Evolutionary conservation across 257 asterid genomes (phyloP).

Genomic region (Parsonsia alboflavescens): DNA sequence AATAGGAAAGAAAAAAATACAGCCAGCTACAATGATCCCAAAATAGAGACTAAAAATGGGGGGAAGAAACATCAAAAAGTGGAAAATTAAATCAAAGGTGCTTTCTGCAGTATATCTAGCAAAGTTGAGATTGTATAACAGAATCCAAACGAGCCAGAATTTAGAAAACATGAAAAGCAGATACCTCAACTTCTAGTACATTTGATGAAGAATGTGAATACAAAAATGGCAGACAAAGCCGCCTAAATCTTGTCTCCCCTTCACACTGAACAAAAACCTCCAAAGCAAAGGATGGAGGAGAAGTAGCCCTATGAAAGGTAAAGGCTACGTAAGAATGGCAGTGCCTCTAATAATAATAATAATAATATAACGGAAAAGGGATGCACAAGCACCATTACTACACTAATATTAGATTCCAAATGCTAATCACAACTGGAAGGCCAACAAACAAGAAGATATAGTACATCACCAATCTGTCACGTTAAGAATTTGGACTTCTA

Average conservation of each 20-base stretch:
- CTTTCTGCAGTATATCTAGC: not conserved
- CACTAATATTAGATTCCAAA: not conserved
- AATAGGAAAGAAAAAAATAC: not conserved
- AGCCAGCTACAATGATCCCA: constrained; percentile 2
- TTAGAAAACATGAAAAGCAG: not conserved
- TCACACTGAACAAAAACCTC: constrained; percentile 93
- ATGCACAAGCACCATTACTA: not conserved
- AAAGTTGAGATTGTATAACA: not conserved
- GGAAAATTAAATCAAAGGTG: not conserved
- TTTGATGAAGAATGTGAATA: constrained; percentile 94
- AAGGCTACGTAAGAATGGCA: constrained; percentile 19
- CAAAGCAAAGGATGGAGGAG: constrained; percentile 85
- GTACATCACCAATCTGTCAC: not conserved
- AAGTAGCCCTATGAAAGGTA: constrained; percentile 62
- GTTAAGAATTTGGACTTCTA: not conserved
- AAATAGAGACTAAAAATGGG: not conserved
- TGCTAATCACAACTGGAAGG: not conserved
- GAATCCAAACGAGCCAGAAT: not conserved
- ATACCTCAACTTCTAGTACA: constrained; percentile 93
- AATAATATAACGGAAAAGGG: not conserved
- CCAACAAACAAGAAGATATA: not conserved
- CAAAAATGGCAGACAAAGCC: constrained; percentile 81
- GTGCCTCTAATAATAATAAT: not conserved
- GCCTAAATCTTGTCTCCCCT: constrained; percentile 93
- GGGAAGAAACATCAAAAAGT: not conserved